Percentiles rank a stretch among this genome's conserved stretches.
phyloP scores from a whole-genome alignment of 202 grass and related monocot species.

The Zoysia matrella region DNA sequence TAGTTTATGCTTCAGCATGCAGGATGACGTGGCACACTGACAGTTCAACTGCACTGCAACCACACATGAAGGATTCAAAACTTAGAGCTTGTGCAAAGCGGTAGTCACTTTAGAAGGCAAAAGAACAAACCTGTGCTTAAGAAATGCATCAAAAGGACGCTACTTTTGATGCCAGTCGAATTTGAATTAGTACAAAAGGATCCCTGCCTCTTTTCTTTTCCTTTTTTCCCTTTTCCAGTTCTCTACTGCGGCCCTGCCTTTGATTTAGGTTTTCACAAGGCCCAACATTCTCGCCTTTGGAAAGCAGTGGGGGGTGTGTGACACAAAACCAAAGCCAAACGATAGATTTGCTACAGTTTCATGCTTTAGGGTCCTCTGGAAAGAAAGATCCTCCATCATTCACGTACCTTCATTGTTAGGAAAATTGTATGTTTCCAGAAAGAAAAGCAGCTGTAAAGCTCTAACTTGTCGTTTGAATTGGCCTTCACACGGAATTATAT shows the following conservation, averaged over 20 bases:
- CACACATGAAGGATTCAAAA: constrained; percentile 53
- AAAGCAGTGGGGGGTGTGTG: constrained; percentile 48
- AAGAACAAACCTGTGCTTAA: constrained; percentile 41
- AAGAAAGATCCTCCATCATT: constrained; percentile 41
- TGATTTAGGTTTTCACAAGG: constrained; percentile 48
- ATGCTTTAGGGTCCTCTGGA: constrained; percentile 38
- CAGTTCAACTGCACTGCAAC: constrained; percentile 8
- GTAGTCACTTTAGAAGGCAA: constrained; percentile 56
- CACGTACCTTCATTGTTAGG: constrained; percentile 16
- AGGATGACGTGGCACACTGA: constrained; percentile 30
- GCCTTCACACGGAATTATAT: constrained; percentile 5
- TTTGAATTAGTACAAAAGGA: constrained; percentile 56
- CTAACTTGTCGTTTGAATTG: constrained; percentile 27
- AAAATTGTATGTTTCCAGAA: not conserved
- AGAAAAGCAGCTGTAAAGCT: constrained; percentile 33
- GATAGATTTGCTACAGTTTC: constrained; percentile 20
- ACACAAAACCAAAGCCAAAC: too few species aligned
- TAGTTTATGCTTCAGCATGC: not conserved
- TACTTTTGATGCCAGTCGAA: constrained; percentile 55
- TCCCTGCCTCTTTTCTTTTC: constrained; percentile 1
- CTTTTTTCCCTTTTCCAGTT: constrained; percentile 33
- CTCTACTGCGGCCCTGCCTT: constrained; percentile 21
- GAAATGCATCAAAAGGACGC: constrained; percentile 41
- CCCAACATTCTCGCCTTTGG: constrained; percentile 54
- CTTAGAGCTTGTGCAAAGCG: constrained; percentile 58